These are phyloP conservation scores for Lasiodiplodia citricola DNA, from an alignment of 2,329 filamentous ascomycete species.

Conservation along the genomic window DNA sequence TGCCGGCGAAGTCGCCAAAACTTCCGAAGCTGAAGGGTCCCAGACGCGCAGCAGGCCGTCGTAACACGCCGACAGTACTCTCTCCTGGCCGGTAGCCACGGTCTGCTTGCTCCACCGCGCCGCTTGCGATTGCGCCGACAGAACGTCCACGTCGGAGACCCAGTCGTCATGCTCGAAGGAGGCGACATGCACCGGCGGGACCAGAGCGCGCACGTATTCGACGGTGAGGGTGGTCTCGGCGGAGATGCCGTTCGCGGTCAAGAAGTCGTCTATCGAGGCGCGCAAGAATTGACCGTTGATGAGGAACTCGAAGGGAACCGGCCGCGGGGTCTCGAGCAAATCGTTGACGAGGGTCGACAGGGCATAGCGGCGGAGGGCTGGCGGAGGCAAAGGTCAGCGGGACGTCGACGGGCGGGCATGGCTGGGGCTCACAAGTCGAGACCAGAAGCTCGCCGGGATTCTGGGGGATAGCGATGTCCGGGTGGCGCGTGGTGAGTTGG, in stretches of 20 bases:
- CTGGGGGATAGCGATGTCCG: conserved; percentile 60
- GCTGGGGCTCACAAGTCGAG: conserved; percentile 55
- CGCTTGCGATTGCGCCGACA: conserved; percentile 70
- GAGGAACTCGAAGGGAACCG: conserved; percentile 90
- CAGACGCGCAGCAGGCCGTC: conserved; percentile 89
- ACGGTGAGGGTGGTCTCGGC: conserved; percentile 85
- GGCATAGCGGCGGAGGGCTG: conserved; percentile 62
- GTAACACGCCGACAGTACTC: conserved; percentile 90
- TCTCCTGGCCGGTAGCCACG: conserved; percentile 62
- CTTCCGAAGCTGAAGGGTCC: conserved; percentile 67
- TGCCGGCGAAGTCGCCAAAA: conserved; percentile 75
- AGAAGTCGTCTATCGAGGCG: conserved; percentile 87
- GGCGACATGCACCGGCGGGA: conserved; percentile 86
- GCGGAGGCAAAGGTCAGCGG: conserved; percentile 20
- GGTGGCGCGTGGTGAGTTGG: conserved; percentile 58
- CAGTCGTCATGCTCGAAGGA: conserved; percentile 98
- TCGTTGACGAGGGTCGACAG: conserved; percentile 69
- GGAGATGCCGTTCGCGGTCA: conserved; percentile 83
- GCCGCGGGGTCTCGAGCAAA: conserved; percentile 62
- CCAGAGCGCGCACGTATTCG: conserved; percentile 90
- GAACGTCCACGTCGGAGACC: conserved; percentile 85
- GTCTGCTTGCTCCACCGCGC: conserved; percentile 61
- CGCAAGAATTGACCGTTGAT: conserved; percentile 92
- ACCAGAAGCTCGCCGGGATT: conserved; percentile 63
- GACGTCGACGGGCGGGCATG: neutral